phyloP scores from a whole-genome alignment of 352 stramenopile genomes.

The Globisporangium yorkense region DNA sequence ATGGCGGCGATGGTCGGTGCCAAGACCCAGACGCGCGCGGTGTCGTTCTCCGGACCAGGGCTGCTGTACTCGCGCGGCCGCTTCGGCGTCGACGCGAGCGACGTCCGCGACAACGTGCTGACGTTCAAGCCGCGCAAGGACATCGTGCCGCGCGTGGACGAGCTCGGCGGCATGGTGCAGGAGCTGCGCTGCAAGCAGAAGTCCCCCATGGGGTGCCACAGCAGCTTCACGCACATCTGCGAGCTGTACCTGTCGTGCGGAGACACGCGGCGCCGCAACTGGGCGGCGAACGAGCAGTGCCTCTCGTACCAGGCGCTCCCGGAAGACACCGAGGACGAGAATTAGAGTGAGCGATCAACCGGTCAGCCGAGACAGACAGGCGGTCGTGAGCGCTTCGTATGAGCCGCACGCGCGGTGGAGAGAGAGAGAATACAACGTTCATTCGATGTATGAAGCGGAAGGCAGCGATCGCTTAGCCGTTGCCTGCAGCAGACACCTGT shows the following conservation, averaged over 20 bases:
- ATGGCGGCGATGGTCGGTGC: constrained; percentile 75
- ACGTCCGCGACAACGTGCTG: constrained; percentile 72
- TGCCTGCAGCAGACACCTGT: constrained; percentile 84
- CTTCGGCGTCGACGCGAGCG: constrained; percentile 51
- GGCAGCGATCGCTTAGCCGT: constrained; percentile 51
- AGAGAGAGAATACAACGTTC: neutral
- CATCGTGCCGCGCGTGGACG: constrained; percentile 73
- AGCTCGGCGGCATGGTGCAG: constrained; percentile 70
- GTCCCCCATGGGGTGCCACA: constrained; percentile 65
- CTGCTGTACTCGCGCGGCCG: constrained; percentile 68
- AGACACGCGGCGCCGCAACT: constrained; percentile 54
- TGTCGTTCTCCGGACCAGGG: constrained; percentile 72
- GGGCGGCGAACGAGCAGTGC: constrained; percentile 51
- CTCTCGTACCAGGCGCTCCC: constrained; percentile 37
- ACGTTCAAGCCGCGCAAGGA: constrained; percentile 77
- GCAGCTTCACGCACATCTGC: constrained; percentile 65
- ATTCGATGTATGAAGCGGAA: neutral
- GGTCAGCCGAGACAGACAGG: neutral
- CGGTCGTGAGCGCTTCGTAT: neutral
- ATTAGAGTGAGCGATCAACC: constrained; percentile 1
- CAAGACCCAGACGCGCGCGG: constrained; percentile 61
- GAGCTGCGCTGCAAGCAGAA: constrained; percentile 70
- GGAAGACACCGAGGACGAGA: constrained; percentile 5
- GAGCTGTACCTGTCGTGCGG: constrained; percentile 73
- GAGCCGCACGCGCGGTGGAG: neutral